Evolutionary conservation across 306 rosid genomes (phyloP), one percentile per base, ranked within the genome.

Genomic region (Vigna angularis): DNA sequence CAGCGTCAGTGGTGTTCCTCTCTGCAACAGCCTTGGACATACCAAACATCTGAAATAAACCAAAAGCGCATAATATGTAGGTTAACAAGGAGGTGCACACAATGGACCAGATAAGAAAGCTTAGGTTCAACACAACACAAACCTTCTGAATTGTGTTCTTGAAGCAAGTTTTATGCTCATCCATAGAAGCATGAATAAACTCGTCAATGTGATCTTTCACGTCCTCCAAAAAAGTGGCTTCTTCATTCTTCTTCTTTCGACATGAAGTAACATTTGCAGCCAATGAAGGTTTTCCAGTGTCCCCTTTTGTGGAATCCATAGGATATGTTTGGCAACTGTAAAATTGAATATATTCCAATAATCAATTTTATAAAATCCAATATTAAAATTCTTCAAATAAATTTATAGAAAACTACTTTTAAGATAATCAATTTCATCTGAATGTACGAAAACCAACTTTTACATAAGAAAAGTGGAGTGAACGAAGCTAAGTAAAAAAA

Each of bases 151-250:
- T 63, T 50, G 94, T 91, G 73, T 94, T 92, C 87, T 85, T 81
- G 80, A 92, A 92, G 86, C 98, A 90, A 53, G 86, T 84, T 79
- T 87, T 88, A 72, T 94, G 98, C 74, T 94, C 97, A 58, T 94
- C 96, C 96, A 89, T 88, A 18, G 98, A 94, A 49, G 97, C 91
- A 66, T 88, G 20, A 47, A 90, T 78, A 76, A 94, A 94, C 75
- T 94, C 96, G 50, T 94, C 97, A 50, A 92, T 86, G 77, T 92
- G 98, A 83, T 92, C 97, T 81, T 90, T 90, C 68, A 92, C 34
- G 79, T 94, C 97, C 78, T 90, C 91, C 84, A 94, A 38, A 76
- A 94, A 90, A 70, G 81, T 79, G 53, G 90, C 96, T 67, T 94
- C 88, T 28, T 91, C 91, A 1, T 15, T 85, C 87, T 92, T 94